These are phyloP conservation scores for Epichloe amarillans DNA, from an alignment of 2,329 filamentous ascomycete genomes.

Conservation along the genomic window DNA sequence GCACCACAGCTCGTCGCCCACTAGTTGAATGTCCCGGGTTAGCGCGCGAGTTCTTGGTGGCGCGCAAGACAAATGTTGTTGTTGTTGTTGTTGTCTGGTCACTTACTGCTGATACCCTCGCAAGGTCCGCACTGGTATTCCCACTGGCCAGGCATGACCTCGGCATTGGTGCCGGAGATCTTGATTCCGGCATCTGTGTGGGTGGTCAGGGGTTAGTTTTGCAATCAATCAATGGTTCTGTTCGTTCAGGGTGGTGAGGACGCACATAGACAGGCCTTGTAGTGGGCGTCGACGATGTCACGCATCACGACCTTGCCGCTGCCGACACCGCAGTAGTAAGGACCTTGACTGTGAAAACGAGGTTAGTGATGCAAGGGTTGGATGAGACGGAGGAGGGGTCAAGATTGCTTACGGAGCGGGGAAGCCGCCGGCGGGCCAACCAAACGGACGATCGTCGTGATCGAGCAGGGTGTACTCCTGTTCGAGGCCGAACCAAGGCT, in stretches of 20 bases:
- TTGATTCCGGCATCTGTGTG: conserved; percentile 57
- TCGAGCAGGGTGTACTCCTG: conserved; percentile 84
- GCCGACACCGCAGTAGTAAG: conserved; percentile 73
- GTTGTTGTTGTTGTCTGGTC: neutral
- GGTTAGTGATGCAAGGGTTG: neutral
- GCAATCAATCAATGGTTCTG: no score
- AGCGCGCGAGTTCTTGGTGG: neutral
- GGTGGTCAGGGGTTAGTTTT: neutral
- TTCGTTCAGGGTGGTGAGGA: neutral
- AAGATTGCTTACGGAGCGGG: conserved; percentile 48
- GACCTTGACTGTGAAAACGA: conserved; percentile 20
- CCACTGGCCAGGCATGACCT: conserved; percentile 86
- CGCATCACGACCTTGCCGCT: conserved; percentile 95
- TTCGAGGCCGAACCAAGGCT: conserved; percentile 96
- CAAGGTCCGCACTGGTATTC: conserved; percentile 95
- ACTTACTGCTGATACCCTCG: conserved; percentile 66
- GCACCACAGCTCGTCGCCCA: conserved; percentile 96
- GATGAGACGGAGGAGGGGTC: no score
- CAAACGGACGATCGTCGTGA: conserved; percentile 74
- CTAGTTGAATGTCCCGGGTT: conserved; percentile 22
- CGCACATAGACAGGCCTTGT: conserved; percentile 53
- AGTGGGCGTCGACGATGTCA: conserved; percentile 73
- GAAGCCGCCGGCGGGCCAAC: conserved; percentile 58
- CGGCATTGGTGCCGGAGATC: conserved; percentile 97
- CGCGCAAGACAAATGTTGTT: neutral